Evolutionary conservation across 2,329 filamentous ascomycete species (phyloP).

Genomic region (Hymenoscyphus scutula): DNA sequence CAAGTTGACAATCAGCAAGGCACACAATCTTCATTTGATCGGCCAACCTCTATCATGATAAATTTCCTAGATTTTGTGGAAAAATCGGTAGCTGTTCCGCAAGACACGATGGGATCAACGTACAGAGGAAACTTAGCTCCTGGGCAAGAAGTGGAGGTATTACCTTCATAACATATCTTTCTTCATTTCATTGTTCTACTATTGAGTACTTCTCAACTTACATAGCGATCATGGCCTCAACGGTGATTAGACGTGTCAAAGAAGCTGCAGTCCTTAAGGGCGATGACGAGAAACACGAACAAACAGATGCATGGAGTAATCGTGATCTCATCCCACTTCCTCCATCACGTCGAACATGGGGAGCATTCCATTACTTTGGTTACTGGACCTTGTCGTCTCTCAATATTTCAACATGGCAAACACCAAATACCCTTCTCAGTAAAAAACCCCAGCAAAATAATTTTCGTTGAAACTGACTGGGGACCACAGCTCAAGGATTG

Average conservation of each 20-base stretch:
- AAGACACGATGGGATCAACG: no score
- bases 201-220: not conserved
- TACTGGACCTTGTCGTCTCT: not conserved
- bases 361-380: not conserved
- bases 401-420: not conserved
- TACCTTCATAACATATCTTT: not conserved
- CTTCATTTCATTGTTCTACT: not conserved
- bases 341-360: not conserved
- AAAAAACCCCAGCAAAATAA: not conserved
- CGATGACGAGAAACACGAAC: not conserved
- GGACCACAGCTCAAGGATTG: not conserved
- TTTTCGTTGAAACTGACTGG: not conserved
- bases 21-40: not conserved
- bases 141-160: not conserved
- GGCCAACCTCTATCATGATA: not conserved
- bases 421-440: not conserved
- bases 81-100: not conserved
- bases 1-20: not conserved
- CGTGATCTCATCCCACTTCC: not conserved
- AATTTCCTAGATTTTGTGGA: not conserved
- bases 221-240: not conserved
- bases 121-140: not conserved
- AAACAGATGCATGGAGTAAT: conserved; percentile 1
- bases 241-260: not conserved
- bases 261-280: not conserved